A percentile compares a stretch with the other conserved stretches of the same genome.
Evolutionary conservation across 345 rosid species (phyloP).

Genomic region (Odontarrhena argentea): DNA sequence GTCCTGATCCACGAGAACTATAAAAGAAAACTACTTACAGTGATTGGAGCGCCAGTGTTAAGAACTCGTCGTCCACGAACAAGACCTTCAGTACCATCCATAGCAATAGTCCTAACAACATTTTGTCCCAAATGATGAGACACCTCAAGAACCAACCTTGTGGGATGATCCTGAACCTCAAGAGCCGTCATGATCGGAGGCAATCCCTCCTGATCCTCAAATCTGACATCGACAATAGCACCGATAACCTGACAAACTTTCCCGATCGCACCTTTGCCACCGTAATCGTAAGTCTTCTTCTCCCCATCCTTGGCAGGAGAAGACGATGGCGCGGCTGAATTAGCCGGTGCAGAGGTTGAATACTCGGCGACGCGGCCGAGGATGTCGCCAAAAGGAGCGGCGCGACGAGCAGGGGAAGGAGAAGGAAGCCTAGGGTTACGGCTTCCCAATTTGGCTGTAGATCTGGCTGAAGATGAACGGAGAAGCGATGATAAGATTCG

Average conservation of each 20-base stretch:
- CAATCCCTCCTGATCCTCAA: constrained; percentile 70
- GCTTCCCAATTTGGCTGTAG: constrained; percentile 41
- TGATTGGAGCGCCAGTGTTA: constrained; percentile 92
- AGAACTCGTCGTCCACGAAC: constrained; percentile 83
- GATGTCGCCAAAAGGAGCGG: constrained; percentile 53
- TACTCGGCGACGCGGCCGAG: constrained; percentile 70
- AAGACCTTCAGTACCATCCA: constrained; percentile 92
- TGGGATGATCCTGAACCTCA: constrained; percentile 74
- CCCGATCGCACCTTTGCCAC: constrained; percentile 89
- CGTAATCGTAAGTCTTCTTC: constrained; percentile 66
- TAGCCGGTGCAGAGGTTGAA: constrained; percentile 64
- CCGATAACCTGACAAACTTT: constrained; percentile 94
- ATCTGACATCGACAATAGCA: constrained; percentile 92
- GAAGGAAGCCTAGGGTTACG: constrained; percentile 45
- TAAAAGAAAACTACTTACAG: constrained; percentile 45
- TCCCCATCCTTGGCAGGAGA: constrained; percentile 45
- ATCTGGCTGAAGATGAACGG: constrained; percentile 74
- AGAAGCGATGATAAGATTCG: constrained; percentile 65
- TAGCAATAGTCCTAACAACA: constrained; percentile 89
- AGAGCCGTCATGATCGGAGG: constrained; percentile 97
- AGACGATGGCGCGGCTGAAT: constrained; percentile 32
- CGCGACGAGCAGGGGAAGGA: constrained; percentile 47
- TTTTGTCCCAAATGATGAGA: constrained; percentile 94
- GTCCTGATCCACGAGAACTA: not conserved
- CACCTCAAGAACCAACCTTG: constrained; percentile 85